Percentiles rank a stretch among this genome's conserved stretches.
Conservation (phyloP, 2,329 filamentous ascomycete species). For the Colletotrichum spinosum region DNA sequence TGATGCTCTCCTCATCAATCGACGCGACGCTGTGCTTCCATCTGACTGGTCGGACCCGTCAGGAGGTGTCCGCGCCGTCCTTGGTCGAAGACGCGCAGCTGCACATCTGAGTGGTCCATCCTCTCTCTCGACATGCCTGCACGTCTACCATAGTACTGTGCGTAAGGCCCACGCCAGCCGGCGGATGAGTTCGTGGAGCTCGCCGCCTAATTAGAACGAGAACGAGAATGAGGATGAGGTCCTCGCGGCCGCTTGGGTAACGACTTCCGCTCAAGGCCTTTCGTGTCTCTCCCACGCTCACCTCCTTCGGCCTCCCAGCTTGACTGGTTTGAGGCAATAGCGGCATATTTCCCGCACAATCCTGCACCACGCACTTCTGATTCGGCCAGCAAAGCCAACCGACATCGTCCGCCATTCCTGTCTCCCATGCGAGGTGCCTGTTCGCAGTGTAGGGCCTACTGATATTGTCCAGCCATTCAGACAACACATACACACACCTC, state of each 20-base stretch:
- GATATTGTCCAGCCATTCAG: slow-evolving; percentile 25
- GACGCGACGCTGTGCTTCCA: slow-evolving; percentile 42
- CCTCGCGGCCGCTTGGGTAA: not conserved
- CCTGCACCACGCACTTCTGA: slow-evolving; percentile 18
- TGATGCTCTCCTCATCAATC: slow-evolving; percentile 43
- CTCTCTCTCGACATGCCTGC: slow-evolving; percentile 24
- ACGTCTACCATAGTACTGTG: slow-evolving; percentile 20
- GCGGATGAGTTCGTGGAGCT: slow-evolving; percentile 8
- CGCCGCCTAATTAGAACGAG: not conserved
- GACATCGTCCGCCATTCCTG: slow-evolving; percentile 1
- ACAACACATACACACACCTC: slow-evolving; percentile 5
- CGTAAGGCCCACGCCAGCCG: not conserved
- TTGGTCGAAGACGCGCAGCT: slow-evolving; percentile 52
- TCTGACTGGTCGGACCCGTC: slow-evolving; percentile 46
- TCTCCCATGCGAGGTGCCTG: slow-evolving; percentile 30
- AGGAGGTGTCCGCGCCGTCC: slow-evolving; percentile 34
- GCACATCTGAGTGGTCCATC: slow-evolving; percentile 45
- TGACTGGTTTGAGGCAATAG: not conserved
- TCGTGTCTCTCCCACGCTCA: not conserved
- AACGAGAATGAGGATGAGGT: not conserved
- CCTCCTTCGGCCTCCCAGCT: slow-evolving; percentile 10
- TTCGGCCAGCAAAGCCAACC: slow-evolving; percentile 24
- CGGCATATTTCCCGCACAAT: slow-evolving; percentile 13
- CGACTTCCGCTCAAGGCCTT: not conserved
- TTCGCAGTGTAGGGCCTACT: slow-evolving; percentile 20